Evolutionary conservation across 768 basidiomycete species (phyloP).

Genomic region (Daedalea quercina): DNA sequence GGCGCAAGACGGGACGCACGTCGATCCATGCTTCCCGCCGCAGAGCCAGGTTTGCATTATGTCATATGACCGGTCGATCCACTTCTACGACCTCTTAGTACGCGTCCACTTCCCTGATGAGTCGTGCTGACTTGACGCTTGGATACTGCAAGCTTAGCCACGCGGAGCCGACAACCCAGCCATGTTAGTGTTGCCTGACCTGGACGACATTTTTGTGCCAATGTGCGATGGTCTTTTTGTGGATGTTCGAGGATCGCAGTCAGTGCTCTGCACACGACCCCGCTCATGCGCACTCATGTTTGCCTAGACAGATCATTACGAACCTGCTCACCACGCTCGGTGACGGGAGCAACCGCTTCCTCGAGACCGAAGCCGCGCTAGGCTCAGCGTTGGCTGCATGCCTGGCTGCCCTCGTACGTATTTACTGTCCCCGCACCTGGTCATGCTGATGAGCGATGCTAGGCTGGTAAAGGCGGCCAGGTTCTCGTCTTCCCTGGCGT

Average conservation of each 20-base stretch:
- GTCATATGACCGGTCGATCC: conserved; percentile 73
- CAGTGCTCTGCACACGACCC: conserved; percentile 16
- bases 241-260: conserved; percentile 67
- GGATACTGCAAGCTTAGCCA: conserved; percentile 24
- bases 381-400: conserved; percentile 72
- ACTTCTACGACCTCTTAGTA: conserved; percentile 89
- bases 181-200: conserved; percentile 80
- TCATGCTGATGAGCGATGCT: conserved; percentile 12
- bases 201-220: conserved; percentile 91
- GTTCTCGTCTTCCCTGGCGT: conserved; percentile 64
- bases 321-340: conserved; percentile 61
- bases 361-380: conserved; percentile 53
- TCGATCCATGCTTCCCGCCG: conserved; percentile 46
- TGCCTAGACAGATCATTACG: conserved; percentile 52
- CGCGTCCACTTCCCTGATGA: conserved; percentile 23
- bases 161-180: conserved; percentile 39
- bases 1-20: conserved; percentile 26
- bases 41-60: conserved; percentile 65
- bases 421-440: not conserved
- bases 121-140: not conserved
- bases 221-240: conserved; percentile 68
- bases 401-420: conserved; percentile 45
- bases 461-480: conserved; percentile 73
- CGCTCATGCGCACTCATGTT: not conserved
- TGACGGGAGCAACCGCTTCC: conserved; percentile 44